phyloP scores from a whole-genome alignment of 192 early-diverging fungal genomes.

The Entomortierella chlamydospora region DNA sequence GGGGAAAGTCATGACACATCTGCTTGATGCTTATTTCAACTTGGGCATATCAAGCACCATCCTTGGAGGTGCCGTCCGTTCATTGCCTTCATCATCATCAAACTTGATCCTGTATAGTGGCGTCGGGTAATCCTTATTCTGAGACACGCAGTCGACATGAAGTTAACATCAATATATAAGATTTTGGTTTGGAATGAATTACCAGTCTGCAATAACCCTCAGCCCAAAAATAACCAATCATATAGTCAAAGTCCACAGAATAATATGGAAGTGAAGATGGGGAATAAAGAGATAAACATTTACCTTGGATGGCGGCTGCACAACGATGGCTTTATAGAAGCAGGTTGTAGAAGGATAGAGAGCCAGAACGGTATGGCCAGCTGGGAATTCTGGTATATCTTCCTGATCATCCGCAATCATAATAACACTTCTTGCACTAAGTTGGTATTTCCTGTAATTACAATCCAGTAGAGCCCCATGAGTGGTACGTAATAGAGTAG shows the following conservation, averaged over 20 bases:
- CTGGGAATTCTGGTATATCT: constrained; percentile 51
- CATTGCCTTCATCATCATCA: constrained; percentile 51
- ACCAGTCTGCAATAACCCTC: no score
- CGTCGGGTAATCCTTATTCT: constrained; percentile 32
- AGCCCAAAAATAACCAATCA: no score
- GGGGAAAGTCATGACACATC: no score
- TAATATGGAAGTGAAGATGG: neutral
- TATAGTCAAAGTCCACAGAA: no score
- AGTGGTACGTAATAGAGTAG: no score
- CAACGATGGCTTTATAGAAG: constrained; percentile 66
- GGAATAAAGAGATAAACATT: neutral
- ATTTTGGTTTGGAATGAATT: neutral
- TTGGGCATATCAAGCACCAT: constrained; percentile 55
- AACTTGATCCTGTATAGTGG: constrained; percentile 50
- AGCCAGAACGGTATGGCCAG: constrained; percentile 59
- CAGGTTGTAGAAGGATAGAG: constrained; percentile 68
- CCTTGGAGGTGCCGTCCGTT: constrained; percentile 43
- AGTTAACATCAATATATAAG: neutral
- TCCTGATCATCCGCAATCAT: constrained; percentile 60
- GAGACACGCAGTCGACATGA: neutral
- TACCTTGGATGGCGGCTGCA: constrained; percentile 63
- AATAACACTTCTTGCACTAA: constrained; percentile 59
- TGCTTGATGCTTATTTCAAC: constrained; percentile 16
- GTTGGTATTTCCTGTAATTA: constrained; percentile 55
- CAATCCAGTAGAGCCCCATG: neutral